A percentile compares a stretch with the other conserved stretches of the same genome.
These are phyloP conservation scores for Paraphaeosphaeria sporulosa DNA, from an alignment of 2,329 filamentous ascomycete genomes.

Conservation along the genomic window DNA sequence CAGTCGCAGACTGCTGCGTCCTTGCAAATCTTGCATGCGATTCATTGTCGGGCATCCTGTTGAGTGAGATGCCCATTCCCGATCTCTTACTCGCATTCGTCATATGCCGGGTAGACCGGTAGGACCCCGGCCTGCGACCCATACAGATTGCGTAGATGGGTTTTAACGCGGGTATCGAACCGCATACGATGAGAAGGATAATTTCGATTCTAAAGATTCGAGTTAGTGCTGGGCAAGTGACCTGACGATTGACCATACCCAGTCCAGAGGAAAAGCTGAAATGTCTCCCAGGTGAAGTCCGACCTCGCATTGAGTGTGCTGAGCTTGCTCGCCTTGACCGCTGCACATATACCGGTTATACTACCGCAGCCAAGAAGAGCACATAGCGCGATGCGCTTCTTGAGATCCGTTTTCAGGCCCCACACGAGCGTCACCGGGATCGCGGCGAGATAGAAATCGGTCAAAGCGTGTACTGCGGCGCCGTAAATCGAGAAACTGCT, in stretches of 20 bases:
- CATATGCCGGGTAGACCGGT: constrained; percentile 10
- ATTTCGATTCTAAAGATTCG: constrained; percentile 23
- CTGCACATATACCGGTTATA: constrained; percentile 29
- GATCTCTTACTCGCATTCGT: constrained; percentile 10
- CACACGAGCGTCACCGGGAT: constrained; percentile 27
- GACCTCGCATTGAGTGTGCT: constrained; percentile 22
- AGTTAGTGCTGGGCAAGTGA: neutral
- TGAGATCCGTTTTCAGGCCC: constrained; percentile 24
- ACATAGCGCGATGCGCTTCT: constrained; percentile 27
- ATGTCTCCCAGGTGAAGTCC: constrained; percentile 32
- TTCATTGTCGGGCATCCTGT: constrained; percentile 4
- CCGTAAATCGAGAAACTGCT: constrained; percentile 29
- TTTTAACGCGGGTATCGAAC: constrained; percentile 30
- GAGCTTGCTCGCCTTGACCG: constrained; percentile 26
- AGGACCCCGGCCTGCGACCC: constrained; percentile 16
- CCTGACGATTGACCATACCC: constrained; percentile 10
- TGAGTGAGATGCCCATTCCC: constrained; percentile 5
- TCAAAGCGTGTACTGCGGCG: constrained; percentile 20
- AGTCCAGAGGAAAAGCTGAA: constrained; percentile 28
- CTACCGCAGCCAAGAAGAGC: constrained; percentile 27
- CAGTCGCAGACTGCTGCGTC: constrained; percentile 1
- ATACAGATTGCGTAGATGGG: constrained; percentile 32
- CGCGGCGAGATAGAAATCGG: constrained; percentile 26
- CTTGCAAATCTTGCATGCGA: neutral
- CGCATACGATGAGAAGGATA: constrained; percentile 29